Base-by-base conservation (phyloP, 1,139 yeast genomes). In the Pichia sp. region DNA sequence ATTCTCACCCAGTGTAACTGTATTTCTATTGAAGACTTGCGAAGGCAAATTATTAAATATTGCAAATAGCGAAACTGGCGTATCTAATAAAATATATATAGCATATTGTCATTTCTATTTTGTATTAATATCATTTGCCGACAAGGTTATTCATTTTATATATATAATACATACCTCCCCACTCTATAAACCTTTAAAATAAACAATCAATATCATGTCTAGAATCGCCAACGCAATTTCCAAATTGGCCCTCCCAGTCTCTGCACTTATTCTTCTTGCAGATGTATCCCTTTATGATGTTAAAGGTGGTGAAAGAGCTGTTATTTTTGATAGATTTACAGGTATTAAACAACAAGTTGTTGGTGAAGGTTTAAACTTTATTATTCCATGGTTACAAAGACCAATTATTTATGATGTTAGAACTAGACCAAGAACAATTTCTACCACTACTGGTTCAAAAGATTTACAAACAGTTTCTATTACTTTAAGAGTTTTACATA, bases 301-400 rank as follows among this genome's bases (percentile, higher is more conserved):
- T 37, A 82, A 84, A 59, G 98, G 98, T 47, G 98, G 98, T 46
- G 78, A 87, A 52, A 76, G 98, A 61, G 98, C 97, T 24, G 96
- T 92, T 46, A 86, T 92, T 53, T 92, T 94, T 60, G 98, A 92
- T 69, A 76, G 99, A 59, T 68, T 92, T 51, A 69, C 75, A 44
- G 99, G 99, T 70, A 96, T 92, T 46, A 84, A 87, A 65, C 82
- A 80, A 57, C 70, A 70, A 12, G 97, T 92, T 27, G 73, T 89
- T 53, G 97, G 97, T 29, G 99, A 92, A 69, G 99, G 99, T 47
- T 87, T 97, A 31, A 97, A 92, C 66, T 92, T 92, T 65, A 71
- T 90, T 52, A 67, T 92, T 45, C 99, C 99, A 40, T 92, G 99
- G 98, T 73, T 92, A 51, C 98, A 92, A 65, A 82, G 78, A 62